phyloP scores from a whole-genome alignment of 2,329 filamentous ascomycete species.

The Fusarium sp. region DNA sequence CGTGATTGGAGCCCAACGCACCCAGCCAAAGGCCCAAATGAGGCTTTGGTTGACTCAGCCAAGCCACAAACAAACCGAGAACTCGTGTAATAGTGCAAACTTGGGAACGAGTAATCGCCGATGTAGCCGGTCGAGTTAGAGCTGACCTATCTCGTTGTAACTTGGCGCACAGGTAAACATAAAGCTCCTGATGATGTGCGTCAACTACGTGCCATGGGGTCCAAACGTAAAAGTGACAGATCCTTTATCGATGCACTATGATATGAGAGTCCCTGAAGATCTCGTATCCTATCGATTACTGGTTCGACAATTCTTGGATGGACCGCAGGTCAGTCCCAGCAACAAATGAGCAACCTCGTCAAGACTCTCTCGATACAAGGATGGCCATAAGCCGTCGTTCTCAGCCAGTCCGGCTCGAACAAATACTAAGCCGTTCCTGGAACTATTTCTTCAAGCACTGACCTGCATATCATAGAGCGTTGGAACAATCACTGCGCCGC shows the following conservation, averaged over 20 bases:
- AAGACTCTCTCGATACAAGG: neutral
- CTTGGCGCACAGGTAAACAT: slow-evolving; percentile 3
- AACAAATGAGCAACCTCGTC: neutral
- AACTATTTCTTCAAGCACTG: slow-evolving; percentile 28
- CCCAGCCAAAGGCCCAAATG: slow-evolving; percentile 6
- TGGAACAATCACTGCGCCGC: slow-evolving; percentile 24
- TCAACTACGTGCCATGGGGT: neutral
- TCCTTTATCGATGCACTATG: neutral
- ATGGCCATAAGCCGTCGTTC: slow-evolving; percentile 3
- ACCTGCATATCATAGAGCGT: slow-evolving; percentile 21
- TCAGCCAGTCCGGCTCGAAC: slow-evolving; percentile 16
- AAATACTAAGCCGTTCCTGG: slow-evolving; percentile 16
- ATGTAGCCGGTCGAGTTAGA: slow-evolving; percentile 1
- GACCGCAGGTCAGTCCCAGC: slow-evolving; percentile 2
- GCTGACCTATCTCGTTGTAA: slow-evolving; percentile 1
- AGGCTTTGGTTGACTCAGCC: slow-evolving; percentile 7
- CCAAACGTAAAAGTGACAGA: slow-evolving; percentile 8
- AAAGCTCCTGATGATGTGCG: slow-evolving; percentile 9
- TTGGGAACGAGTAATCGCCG: neutral
- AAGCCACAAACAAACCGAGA: slow-evolving; percentile 26
- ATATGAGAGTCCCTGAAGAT: slow-evolving; percentile 32
- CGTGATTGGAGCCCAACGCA: slow-evolving; percentile 37
- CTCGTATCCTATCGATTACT: slow-evolving; percentile 5
- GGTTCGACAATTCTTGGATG: neutral
- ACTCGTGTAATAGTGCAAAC: neutral